Evolutionary conservation across 1,139 yeast species (phyloP).

Genomic region (Pichia sp.): DNA sequence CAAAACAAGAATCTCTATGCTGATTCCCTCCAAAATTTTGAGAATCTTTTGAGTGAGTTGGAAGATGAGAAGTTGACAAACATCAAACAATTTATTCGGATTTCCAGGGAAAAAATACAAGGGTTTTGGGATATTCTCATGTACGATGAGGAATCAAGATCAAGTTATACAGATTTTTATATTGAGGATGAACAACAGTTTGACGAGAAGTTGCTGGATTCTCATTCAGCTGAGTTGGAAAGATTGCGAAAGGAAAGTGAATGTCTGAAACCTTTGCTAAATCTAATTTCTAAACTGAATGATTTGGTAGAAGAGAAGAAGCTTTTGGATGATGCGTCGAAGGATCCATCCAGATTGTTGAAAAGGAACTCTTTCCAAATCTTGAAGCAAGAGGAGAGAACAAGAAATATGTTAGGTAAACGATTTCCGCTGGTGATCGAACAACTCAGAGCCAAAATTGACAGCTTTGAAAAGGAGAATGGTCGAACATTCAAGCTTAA

Average conservation of each 20-base stretch:
- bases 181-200: conserved; percentile 38
- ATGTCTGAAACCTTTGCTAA: conserved; percentile 53
- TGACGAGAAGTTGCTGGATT: conserved; percentile 49
- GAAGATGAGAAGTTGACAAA: conserved; percentile 56
- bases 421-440: conserved; percentile 61
- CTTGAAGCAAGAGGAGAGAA: conserved; percentile 72
- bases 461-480: conserved; percentile 42
- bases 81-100: conserved; percentile 63
- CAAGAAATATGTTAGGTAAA: conserved; percentile 61
- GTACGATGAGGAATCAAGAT: conserved; percentile 46
- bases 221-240: conserved; percentile 62
- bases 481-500: conserved; percentile 41
- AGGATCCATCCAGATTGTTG: conserved; percentile 74
- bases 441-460: conserved; percentile 46
- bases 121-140: conserved; percentile 60
- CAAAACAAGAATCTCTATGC: conserved; percentile 25
- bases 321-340: conserved; percentile 63
- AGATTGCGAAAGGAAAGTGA: conserved; percentile 47
- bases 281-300: conserved; percentile 50
- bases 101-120: conserved; percentile 54
- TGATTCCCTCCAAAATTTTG: conserved; percentile 34
- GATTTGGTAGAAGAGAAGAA: conserved; percentile 57
- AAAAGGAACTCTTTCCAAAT: conserved; percentile 77
- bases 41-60: conserved; percentile 54
- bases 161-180: conserved; percentile 35